These are phyloP conservation scores for Glarea lozoyensis DNA, from an alignment of 495 filamentous ascomycete species.

Conservation along the genomic window DNA sequence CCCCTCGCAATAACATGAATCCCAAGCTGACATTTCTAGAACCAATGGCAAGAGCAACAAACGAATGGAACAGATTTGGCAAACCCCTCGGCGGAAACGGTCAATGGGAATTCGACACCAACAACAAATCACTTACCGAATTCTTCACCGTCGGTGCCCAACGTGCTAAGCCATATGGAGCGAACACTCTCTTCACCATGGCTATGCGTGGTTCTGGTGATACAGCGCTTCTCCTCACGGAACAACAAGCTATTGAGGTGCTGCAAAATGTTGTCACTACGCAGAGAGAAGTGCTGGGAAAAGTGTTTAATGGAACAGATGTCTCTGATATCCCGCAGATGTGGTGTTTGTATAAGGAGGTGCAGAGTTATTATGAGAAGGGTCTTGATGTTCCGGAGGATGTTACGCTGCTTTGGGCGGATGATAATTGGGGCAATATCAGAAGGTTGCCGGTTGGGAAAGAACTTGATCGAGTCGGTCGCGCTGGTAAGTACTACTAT, in stretches of 20 bases:
- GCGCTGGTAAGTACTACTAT: constrained; percentile 32
- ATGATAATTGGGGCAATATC: constrained; percentile 70
- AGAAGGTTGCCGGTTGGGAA: constrained; percentile 52
- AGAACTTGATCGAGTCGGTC: constrained; percentile 51
- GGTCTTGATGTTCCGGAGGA: constrained; percentile 63
- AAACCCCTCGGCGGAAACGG: constrained; percentile 37
- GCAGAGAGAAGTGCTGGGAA: constrained; percentile 46
- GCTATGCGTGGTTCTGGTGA: constrained; percentile 69
- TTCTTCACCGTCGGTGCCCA: constrained; percentile 61
- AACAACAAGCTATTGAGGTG: constrained; percentile 47
- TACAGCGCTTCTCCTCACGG: constrained; percentile 44
- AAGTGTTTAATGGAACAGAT: constrained; percentile 44
- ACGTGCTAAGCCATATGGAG: constrained; percentile 55
- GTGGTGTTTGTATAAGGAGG: constrained; percentile 67
- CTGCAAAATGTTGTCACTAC: constrained; percentile 50
- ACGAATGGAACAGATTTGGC: constrained; percentile 54
- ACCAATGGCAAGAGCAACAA: constrained; percentile 62
- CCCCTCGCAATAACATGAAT: no score
- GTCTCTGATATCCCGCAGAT: constrained; percentile 54
- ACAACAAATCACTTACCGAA: constrained; percentile 52
- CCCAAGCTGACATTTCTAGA: constrained; percentile 28
- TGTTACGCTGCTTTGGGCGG: constrained; percentile 64
- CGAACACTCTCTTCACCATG: constrained; percentile 54
- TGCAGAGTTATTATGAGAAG: constrained; percentile 56
- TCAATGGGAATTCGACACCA: constrained; percentile 57